These are phyloP conservation scores for Phycomyces nitens DNA, from an alignment of 192 early-diverging fungal genomes.

Conservation along the genomic window DNA sequence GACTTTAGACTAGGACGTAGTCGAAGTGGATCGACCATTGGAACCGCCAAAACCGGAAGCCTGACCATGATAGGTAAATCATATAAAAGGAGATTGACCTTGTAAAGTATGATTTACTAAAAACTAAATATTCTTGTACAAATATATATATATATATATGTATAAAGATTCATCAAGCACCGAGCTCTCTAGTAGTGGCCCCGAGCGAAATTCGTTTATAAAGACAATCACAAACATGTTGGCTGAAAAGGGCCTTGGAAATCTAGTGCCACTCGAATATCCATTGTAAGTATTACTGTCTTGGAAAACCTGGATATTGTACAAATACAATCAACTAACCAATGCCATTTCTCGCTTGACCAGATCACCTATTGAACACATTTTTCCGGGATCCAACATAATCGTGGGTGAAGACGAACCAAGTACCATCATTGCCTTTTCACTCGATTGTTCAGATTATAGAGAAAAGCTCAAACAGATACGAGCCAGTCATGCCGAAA, in stretches of 20 bases:
- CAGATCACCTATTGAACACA: conserved; percentile 74
- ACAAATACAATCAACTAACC: neutral
- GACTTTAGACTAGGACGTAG: neutral
- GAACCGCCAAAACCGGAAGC: neutral
- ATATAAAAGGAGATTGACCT: too few relatives aligned
- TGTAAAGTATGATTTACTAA: too few relatives aligned
- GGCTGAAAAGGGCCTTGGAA: conserved; percentile 62
- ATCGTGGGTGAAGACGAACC: conserved; percentile 90
- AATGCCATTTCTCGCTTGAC: neutral
- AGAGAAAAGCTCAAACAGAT: conserved; percentile 54
- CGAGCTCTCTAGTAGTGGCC: conserved; percentile 17
- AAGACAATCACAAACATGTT: conserved; percentile 69
- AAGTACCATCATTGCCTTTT: conserved; percentile 88
- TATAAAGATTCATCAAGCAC: conserved; percentile 6
- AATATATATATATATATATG: too few relatives aligned
- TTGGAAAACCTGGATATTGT: neutral
- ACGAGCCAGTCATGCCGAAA: conserved; percentile 26
- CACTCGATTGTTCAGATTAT: conserved; percentile 69
- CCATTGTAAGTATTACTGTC: conserved; percentile 62
- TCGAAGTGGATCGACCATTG: neutral
- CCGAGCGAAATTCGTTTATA: conserved; percentile 61
- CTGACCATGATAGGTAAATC: neutral
- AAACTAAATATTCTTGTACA: neutral
- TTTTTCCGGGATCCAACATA: conserved; percentile 80
- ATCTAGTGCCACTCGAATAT: conserved; percentile 66